phyloP scores from a whole-genome alignment of 1,284 basidiomycete species.

The Ceratobasidium sp. region DNA sequence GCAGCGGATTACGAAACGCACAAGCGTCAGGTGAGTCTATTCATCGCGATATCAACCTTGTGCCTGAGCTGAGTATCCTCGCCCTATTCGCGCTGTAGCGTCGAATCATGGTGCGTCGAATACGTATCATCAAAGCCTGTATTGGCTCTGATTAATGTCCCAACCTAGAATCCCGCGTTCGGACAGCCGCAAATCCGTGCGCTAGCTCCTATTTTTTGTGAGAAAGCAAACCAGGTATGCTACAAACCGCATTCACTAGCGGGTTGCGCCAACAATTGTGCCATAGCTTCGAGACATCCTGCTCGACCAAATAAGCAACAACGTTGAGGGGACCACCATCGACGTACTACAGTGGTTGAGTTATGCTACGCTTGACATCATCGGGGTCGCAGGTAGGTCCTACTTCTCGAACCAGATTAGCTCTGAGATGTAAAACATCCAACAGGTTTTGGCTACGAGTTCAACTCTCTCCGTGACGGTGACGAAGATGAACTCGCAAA shows the following conservation, averaged over 20 bases:
- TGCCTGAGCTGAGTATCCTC: neutral
- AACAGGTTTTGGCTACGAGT: conserved; percentile 7
- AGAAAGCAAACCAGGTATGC: conserved; percentile 46
- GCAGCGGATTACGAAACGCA: conserved; percentile 36
- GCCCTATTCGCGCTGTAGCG: conserved; percentile 37
- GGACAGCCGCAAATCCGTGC: conserved; percentile 44
- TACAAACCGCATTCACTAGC: neutral
- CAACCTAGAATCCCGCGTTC: conserved; percentile 46
- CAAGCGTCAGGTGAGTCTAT: conserved; percentile 30
- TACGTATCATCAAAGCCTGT: neutral
- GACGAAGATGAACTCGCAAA: conserved; percentile 52
- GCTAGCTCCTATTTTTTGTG: conserved; percentile 44
- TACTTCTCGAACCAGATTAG: neutral
- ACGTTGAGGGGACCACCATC: conserved; percentile 49
- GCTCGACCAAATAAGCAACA: conserved; percentile 37
- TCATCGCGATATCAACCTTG: neutral
- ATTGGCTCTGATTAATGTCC: neutral
- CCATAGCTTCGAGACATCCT: conserved; percentile 47
- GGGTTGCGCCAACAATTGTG: neutral
- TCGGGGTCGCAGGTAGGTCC: conserved; percentile 58
- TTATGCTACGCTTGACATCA: conserved; percentile 60
- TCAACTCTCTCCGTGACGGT: conserved; percentile 53
- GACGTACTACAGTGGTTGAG: conserved; percentile 58
- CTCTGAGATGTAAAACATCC: neutral
- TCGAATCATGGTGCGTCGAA: conserved; percentile 42